Evolutionary conservation across 176 grass and related monocot genomes (phyloP).

Genomic region (Ensete ventricosum): DNA sequence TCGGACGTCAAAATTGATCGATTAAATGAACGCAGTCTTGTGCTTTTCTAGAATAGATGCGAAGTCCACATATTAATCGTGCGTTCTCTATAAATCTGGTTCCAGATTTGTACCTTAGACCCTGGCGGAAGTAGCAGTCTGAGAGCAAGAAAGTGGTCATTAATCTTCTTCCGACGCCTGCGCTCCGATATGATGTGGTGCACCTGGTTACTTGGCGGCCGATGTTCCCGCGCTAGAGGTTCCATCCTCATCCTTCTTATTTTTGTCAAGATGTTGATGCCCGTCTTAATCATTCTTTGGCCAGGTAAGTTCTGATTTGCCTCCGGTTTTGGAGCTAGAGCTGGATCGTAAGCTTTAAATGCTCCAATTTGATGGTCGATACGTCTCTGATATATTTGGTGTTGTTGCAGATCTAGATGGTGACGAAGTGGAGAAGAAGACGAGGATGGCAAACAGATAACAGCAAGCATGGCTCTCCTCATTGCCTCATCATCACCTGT

Average conservation of each 20-base stretch:
- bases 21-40: too few relatives aligned
- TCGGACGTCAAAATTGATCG: too few relatives aligned
- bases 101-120: conserved; percentile 36
- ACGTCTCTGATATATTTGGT: not conserved
- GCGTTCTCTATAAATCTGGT: too few relatives aligned
- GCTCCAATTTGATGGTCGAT: not conserved
- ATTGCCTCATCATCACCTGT: not conserved
- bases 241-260: not conserved
- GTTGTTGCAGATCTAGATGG: not conserved
- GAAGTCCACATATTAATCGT: too few relatives aligned
- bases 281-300: conserved; percentile 9
- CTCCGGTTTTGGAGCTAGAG: not conserved
- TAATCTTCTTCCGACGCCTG: conserved; percentile 75
- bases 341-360: not conserved
- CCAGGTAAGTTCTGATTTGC: not conserved
- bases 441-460: not conserved
- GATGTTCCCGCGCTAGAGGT: not conserved
- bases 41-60: too few relatives aligned
- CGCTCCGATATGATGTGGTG: conserved; percentile 89
- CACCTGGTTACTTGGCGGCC: conserved; percentile 41
- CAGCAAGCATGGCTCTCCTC: conserved; percentile 6
- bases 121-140: conserved; percentile 51
- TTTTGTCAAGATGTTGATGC: not conserved
- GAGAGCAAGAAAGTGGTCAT: conserved; percentile 73
- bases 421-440: not conserved